Evolutionary conservation across 805 yeast species (phyloP), one percentile per base, ranked within the genome.

Genomic region (Schwanniomyces sp.): DNA sequence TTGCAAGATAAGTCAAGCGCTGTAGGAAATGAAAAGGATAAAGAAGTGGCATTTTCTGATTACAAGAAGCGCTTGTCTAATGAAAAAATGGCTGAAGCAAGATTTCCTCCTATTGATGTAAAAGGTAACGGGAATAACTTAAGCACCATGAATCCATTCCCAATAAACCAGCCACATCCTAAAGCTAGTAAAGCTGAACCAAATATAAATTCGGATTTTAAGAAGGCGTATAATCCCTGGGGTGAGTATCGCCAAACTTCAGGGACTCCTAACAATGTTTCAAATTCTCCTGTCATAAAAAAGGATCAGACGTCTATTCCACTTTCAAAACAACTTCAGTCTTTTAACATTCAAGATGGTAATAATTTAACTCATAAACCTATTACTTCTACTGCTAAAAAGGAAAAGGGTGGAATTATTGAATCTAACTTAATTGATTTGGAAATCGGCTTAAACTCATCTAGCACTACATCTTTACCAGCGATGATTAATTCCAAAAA

Each of bases 391-490:
- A 11, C 24, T 21, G 3, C 24, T 4, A 21, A 21, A 21, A 21
- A 21, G 24, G 24, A 37, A 7, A 21, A 18, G 12, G 27, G 12
- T 37, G 40, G 9, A 21, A n/a, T 10, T 41, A 11, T 41, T 9
- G 66, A 58, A 36, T 62, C 66, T 11, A 66, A 63, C 45, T 57
- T 70, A 41, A 69, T 70, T 45, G 74, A 69, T 44, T 55, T 70
- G 21, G 74, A 70, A 40, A 63, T 64, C 1, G 72, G 70, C 3
- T 55, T 67, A 14, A 65, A 64, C 17, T 61, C 66, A 5, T 55
- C 63, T 5, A 54, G 58, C 25, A 53, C 61, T 3, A 38, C 59
- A 14, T 36, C 55, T 14, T 53, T 56, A 3, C 52, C 62, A 2
- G 58, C 59, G 10, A 50, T 50, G 14, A 52, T 57, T 14, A 39